These are phyloP conservation scores for Mucor indicus DNA, from an alignment of 371 early-diverging fungal species.

Conservation along the genomic window DNA sequence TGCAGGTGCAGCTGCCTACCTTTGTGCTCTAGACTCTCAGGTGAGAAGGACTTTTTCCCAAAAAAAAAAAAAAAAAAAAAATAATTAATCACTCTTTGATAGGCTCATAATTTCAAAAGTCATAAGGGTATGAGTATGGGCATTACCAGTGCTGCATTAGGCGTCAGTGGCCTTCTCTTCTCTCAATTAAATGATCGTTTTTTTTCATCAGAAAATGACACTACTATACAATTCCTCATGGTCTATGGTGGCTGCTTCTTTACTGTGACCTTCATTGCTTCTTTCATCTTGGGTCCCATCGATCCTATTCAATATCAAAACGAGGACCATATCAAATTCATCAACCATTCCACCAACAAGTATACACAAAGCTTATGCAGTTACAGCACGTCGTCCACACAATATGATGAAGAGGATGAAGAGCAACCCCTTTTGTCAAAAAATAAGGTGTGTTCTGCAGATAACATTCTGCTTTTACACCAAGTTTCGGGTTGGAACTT, in stretches of 20 bases:
- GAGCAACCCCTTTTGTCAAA: slow-evolving; percentile 6
- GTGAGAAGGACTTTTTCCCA: slow-evolving; percentile 7
- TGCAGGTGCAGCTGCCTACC: slow-evolving; percentile 41
- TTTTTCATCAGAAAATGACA: slow-evolving; percentile 26
- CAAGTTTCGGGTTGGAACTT: slow-evolving; percentile 23
- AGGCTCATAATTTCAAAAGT: slow-evolving; percentile 37
- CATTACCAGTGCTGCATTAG: slow-evolving; percentile 38
- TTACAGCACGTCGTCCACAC: slow-evolving; percentile 17
- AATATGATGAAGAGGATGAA: slow-evolving; percentile 10
- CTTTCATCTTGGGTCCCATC: slow-evolving; percentile 27
- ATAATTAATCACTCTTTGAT: not conserved
- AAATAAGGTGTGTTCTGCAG: slow-evolving; percentile 3
- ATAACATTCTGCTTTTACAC: not conserved
- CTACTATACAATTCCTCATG: slow-evolving; percentile 30
- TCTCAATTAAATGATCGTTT: slow-evolving; percentile 45
- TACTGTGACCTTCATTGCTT: slow-evolving; percentile 22
- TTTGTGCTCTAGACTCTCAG: slow-evolving; percentile 46
- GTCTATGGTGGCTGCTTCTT: slow-evolving; percentile 26
- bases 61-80: not conserved
- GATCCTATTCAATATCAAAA: not conserved
- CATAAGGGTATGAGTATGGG: slow-evolving; percentile 49
- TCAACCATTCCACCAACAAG: not conserved
- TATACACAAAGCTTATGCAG: slow-evolving; percentile 17
- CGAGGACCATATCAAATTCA: not conserved
- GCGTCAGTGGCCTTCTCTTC: slow-evolving; percentile 44